These are phyloP conservation scores for Penicillium palitans DNA, from an alignment of 2,329 filamentous ascomycete genomes.

Conservation along the genomic window DNA sequence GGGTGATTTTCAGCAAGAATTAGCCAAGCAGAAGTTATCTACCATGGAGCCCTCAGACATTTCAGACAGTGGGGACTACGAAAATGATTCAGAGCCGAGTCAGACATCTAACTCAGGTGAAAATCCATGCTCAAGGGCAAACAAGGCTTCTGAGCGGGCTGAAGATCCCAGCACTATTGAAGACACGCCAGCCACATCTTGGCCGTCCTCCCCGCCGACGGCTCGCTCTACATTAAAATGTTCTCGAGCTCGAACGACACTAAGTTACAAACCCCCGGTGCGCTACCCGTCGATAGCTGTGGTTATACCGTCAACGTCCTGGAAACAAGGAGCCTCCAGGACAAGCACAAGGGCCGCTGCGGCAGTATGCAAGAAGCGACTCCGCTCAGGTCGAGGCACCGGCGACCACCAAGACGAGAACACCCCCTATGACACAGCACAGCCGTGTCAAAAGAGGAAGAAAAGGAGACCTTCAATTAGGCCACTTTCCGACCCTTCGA, in stretches of 20 bases:
- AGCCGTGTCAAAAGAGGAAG: slow-evolving; percentile 10
- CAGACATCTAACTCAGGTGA: not conserved
- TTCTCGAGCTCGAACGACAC: not conserved
- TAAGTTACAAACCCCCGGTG: not conserved
- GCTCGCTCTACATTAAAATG: not conserved
- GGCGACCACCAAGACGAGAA: slow-evolving; percentile 1
- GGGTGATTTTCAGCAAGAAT: slow-evolving; percentile 9
- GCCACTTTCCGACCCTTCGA: slow-evolving; percentile 5
- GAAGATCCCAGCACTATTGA: not conserved
- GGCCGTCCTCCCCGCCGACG: not conserved
- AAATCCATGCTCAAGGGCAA: not conserved
- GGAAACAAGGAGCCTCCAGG: not conserved
- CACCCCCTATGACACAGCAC: slow-evolving; percentile 6
- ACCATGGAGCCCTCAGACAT: not conserved
- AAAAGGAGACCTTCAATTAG: slow-evolving; percentile 15
- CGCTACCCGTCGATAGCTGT: not conserved
- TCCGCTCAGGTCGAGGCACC: slow-evolving; percentile 3
- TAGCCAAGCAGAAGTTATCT: slow-evolving; percentile 1
- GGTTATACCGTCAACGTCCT: not conserved
- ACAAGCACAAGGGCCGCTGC: not conserved
- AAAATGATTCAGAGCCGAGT: not conserved
- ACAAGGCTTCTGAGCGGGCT: not conserved
- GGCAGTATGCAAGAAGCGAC: not conserved
- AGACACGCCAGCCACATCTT: not conserved
- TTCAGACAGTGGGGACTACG: not conserved